These are phyloP conservation scores for Massariosphaeria phaeospora DNA, from an alignment of 495 filamentous ascomycete species.

Conservation along the genomic window DNA sequence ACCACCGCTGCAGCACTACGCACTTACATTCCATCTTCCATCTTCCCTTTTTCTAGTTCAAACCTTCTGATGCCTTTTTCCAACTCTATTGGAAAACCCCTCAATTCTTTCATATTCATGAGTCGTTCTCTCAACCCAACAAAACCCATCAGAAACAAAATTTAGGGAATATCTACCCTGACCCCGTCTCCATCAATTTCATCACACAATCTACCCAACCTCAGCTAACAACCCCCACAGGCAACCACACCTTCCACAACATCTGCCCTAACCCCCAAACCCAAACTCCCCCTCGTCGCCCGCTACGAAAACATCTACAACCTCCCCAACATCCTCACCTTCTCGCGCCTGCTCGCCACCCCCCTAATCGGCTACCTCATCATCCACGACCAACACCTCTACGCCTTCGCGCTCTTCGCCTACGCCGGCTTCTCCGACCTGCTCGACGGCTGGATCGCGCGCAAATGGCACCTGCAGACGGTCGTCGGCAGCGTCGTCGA, in stretches of 20 bases:
- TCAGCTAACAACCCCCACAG: background rate
- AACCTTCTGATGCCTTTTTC: too few relatives aligned
- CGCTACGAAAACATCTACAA: slow-evolving; percentile 92
- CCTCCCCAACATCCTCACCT: slow-evolving; percentile 85
- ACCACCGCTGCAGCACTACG: too few relatives aligned
- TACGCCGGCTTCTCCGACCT: slow-evolving; percentile 90
- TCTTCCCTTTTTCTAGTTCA: too few relatives aligned
- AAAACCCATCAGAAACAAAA: too few relatives aligned
- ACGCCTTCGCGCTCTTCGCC: slow-evolving; percentile 76
- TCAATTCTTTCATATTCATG: too few relatives aligned
- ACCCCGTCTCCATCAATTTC: background rate
- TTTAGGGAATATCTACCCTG: background rate
- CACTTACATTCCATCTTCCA: too few relatives aligned
- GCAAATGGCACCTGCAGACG: slow-evolving; percentile 78
- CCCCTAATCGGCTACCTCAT: slow-evolving; percentile 87
- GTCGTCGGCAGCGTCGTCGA: slow-evolving; percentile 93
- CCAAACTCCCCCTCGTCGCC: slow-evolving; percentile 2
- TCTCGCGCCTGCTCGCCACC: slow-evolving; percentile 76
- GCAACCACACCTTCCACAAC: background rate
- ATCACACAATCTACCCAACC: background rate
- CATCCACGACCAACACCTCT: slow-evolving; percentile 69
- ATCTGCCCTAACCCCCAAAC: background rate
- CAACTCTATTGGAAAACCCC: too few relatives aligned
- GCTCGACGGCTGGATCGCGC: slow-evolving; percentile 87
- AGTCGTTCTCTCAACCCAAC: too few relatives aligned